These are phyloP conservation scores for Amniculicola lignicola DNA, from an alignment of 495 filamentous ascomycete species.

Conservation along the genomic window DNA sequence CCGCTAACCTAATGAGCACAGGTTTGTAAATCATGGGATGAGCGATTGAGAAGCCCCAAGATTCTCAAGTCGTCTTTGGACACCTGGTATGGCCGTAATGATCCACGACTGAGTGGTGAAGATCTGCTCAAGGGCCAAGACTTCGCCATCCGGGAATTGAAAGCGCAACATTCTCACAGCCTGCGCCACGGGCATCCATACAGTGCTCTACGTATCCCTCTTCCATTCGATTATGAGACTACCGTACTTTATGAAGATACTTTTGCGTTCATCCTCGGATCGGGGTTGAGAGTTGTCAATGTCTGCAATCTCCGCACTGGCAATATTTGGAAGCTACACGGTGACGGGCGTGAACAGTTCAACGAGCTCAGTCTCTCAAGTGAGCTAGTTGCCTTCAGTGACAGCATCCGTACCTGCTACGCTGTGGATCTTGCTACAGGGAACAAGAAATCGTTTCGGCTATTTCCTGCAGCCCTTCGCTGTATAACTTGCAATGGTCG, in stretches of 20 bases:
- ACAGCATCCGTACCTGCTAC: constrained; percentile 12
- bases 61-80: neutral
- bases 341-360: constrained; percentile 14
- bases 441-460: constrained; percentile 3
- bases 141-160: constrained; percentile 1
- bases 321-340: neutral
- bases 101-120: no score
- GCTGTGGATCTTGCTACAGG: constrained; percentile 4
- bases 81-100: constrained; percentile 13
- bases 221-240: no score
- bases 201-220: no score
- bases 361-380: no score
- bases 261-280: no score
- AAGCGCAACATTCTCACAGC: constrained; percentile 13
- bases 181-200: constrained; percentile 6
- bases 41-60: no score
- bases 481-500: constrained; percentile 11
- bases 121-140: neutral
- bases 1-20: constrained; percentile 1
- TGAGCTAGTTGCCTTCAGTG: no score
- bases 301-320: constrained; percentile 15
- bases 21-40: constrained; percentile 28
- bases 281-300: neutral
- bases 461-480: neutral
- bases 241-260: no score